phyloP scores from a whole-genome alignment of 192 early-diverging fungal genomes.

The Coemansia sp. region DNA sequence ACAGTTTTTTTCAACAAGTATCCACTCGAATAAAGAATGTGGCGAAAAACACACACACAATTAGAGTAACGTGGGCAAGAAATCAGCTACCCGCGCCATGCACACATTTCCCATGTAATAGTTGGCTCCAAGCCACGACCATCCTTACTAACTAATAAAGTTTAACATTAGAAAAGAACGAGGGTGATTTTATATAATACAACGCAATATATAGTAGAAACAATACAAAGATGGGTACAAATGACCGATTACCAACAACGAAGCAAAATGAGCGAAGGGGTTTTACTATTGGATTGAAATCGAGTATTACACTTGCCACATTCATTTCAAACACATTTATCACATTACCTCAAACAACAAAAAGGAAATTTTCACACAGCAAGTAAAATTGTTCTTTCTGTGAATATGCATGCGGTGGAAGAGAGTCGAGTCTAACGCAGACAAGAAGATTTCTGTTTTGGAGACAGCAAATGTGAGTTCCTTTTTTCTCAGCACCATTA shows the following conservation, averaged over 20 bases:
- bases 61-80: neutral
- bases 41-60: neutral
- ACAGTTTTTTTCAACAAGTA: neutral
- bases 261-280: neutral
- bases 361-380: slow-evolving; percentile 4
- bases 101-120: neutral
- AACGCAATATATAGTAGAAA: neutral
- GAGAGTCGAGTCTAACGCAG: neutral
- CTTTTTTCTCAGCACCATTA: slow-evolving; percentile 13
- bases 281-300: neutral
- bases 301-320: neutral
- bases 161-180: neutral
- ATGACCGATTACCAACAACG: neutral
- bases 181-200: neutral
- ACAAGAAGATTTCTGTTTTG: neutral
- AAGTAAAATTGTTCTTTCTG: slow-evolving; percentile 3
- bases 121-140: neutral
- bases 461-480: neutral
- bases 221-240: neutral
- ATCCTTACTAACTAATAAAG: neutral
- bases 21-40: neutral
- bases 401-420: slow-evolving; percentile 14
- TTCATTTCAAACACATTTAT: slow-evolving; percentile 7
- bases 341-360: neutral
- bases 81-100: neutral